Evolutionary conservation across 1,284 basidiomycete genomes (phyloP), one percentile per base, ranked within the genome.

Genomic region (Ustilago curta): DNA sequence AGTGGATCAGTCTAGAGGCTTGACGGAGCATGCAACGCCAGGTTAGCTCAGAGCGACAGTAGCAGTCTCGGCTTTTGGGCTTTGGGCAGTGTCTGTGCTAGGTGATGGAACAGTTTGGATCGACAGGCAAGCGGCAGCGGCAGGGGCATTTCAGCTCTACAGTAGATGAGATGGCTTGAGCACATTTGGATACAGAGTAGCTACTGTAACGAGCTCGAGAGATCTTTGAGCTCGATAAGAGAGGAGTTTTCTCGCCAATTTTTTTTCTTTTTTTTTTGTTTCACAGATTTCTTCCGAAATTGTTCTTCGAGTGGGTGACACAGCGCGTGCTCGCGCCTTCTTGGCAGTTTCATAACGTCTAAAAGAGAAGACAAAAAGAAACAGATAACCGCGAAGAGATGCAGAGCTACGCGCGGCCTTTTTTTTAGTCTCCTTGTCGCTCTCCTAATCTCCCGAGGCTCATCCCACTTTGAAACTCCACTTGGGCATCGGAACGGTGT

Each of bases 141-240:
- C 35, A 48, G 31, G 21, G 43, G 18, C 18, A 40, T 35, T 40
- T 50, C 40, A 42, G 40, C 53, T 43, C n/a, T n/a, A n/a, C n/a
- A 44, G 47, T 21, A 29, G 50, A 49, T 32, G 14, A 21, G 37
- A 32, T 45, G 53, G 55, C 45, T 57, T 47, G 45, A 64, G 61
- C 61, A 37, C 62, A 29, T 42, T 49, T 27, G 25, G 50, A 53
- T 16, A n/a, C n/a, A n/a, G n/a, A n/a, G n/a, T n/a, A 37, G 50
- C 43, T 18, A n/a, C n/a, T n/a, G n/a, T n/a, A 29, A 19, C 32
- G 43, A 21, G 51, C 51, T 19, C 43, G 57, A 51, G 57, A 51
- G 64, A 67, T 67, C 54, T 45, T 44, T 49, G 14, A 32, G 49
- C 59, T 68, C 59, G 58, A 67, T 67, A 61, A 61, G 53, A 57